These are phyloP conservation scores for Crucibulum laeve DNA, from an alignment of 768 basidiomycete species.

Conservation along the genomic window DNA sequence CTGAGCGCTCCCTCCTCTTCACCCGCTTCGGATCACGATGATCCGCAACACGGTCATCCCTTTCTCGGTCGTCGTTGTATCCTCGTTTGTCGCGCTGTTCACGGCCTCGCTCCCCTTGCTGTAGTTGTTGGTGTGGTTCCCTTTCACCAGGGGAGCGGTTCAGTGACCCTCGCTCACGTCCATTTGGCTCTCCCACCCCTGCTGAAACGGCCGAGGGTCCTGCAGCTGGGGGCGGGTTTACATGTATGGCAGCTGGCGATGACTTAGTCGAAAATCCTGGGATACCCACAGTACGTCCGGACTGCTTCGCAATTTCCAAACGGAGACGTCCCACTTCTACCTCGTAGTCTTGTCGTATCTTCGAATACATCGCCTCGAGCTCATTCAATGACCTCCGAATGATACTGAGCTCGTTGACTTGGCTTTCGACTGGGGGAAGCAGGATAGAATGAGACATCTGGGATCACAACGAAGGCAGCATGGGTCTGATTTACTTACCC, in stretches of 20 bases:
- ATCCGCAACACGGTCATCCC: conserved; percentile 30
- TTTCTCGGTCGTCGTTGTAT: conserved; percentile 26
- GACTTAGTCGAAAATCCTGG: too few species aligned
- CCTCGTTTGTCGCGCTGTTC: not conserved
- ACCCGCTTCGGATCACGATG: conserved; percentile 50
- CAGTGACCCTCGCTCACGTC: too few species aligned
- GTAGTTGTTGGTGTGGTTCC: too few species aligned
- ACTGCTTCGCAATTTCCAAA: conserved; percentile 52
- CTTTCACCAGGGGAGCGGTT: too few species aligned
- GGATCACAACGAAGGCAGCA: not conserved
- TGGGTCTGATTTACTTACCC: conserved; percentile 39
- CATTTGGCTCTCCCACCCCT: too few species aligned
- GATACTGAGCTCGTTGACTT: conserved; percentile 76
- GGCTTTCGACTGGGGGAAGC: conserved; percentile 47
- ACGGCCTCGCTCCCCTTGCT: too few species aligned
- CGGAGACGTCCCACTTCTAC: conserved; percentile 65
- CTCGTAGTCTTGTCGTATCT: conserved; percentile 74
- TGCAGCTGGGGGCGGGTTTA: too few species aligned
- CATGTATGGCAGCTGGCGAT: too few species aligned
- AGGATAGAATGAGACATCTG: not conserved
- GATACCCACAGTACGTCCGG: conserved; percentile 24
- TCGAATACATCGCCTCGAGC: conserved; percentile 72
- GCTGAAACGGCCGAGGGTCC: too few species aligned
- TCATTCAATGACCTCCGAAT: conserved; percentile 80
- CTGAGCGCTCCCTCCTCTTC: conserved; percentile 34